Evolutionary conservation across 495 filamentous ascomycete genomes (phyloP), one percentile per base, ranked within the genome.

Genomic region (Tuber borchii): DNA sequence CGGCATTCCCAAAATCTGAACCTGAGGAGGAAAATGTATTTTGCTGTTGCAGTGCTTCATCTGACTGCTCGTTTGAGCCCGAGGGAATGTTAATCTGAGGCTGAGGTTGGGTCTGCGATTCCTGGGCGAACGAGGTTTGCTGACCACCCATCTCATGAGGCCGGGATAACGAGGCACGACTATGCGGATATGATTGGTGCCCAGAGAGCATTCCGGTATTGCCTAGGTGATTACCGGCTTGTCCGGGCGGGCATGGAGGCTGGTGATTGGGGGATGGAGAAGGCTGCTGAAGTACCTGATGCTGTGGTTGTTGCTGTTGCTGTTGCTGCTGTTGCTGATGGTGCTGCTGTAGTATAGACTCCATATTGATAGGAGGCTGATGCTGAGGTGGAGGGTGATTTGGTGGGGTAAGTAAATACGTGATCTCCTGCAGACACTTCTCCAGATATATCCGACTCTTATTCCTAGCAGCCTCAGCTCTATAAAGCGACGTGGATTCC

Each of bases 401-500:
- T 71, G 89, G 87, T 8, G 89, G 89, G 3, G 88, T 88, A 87
- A 90, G 88, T 14, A 90, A 84, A 76, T 91, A 90, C n/a, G 88
- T 88, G 73, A 90, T 89, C 76, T 90, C 89, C 75, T 87, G 85
- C 75, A 89, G 86, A 75, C 89, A 90, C 76, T 90, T 88, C 78
- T 90, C 89, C 71, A 90, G 83, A 79, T 90, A 89, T 26, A 69
- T 74, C 22, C 75, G 65, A 44, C 73, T 79, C 68, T 84, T 83
- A 42, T 81, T 83, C 31, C 84, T 82, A 3, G 80, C 78, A 4
- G 73, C 78, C 37, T 83, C 82, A 61, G 84, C 82, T 75, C 84
- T 84, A 75, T 77, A 81, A 69, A 80, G 75, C 31, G 80, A 74
- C 34, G 77, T 77, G 22, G 76, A 61, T n/a, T 79, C 73, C 37